Conservation (phyloP, 2,329 filamentous ascomycete species). For the Ciborinia camelliae region DNA sequence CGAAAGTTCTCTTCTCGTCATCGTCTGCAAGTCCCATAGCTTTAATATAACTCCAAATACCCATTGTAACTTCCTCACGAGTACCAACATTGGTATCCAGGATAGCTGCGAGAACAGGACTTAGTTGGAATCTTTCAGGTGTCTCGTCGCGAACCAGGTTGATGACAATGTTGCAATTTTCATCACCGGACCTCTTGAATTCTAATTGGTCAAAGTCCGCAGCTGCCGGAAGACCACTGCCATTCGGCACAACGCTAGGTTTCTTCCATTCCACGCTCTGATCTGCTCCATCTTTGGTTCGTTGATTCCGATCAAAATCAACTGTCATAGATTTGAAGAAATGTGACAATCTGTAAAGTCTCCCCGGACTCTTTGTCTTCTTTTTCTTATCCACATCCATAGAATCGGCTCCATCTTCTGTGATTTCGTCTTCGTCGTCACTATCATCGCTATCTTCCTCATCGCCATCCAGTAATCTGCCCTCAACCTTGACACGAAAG, state of each 20-base stretch:
- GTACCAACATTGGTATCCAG: slow-evolving; percentile 85
- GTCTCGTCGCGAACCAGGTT: slow-evolving; percentile 81
- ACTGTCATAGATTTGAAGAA: slow-evolving; percentile 81
- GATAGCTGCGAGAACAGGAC: slow-evolving; percentile 74
- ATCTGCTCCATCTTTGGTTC: slow-evolving; percentile 52
- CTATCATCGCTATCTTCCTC: slow-evolving; percentile 49
- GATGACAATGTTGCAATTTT: slow-evolving; percentile 87
- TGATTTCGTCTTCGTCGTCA: slow-evolving; percentile 47
- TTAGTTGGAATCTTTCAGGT: slow-evolving; percentile 80
- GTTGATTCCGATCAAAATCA: slow-evolving; percentile 64
- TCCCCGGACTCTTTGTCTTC: slow-evolving; percentile 43
- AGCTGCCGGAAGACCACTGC: slow-evolving; percentile 52
- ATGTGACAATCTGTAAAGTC: slow-evolving; percentile 63
- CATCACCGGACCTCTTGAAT: slow-evolving; percentile 88
- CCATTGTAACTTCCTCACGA: slow-evolving; percentile 82
- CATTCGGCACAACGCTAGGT: slow-evolving; percentile 53
- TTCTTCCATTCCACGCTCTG: slow-evolving; percentile 82
- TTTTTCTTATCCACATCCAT: slow-evolving; percentile 55
- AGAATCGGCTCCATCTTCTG: slow-evolving; percentile 38
- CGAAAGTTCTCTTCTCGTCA: slow-evolving; percentile 88
- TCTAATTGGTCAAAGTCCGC: slow-evolving; percentile 86
- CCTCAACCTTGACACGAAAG: slow-evolving; percentile 90
- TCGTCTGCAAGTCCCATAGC: slow-evolving; percentile 85
- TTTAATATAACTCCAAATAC: slow-evolving; percentile 92
- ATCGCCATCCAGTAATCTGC: slow-evolving; percentile 71